A percentile compares a stretch with the other conserved stretches of the same genome.
Evolutionary conservation across 1,284 basidiomycete genomes (phyloP).

Genomic region (Pseudozyma tsukubaensis): DNA sequence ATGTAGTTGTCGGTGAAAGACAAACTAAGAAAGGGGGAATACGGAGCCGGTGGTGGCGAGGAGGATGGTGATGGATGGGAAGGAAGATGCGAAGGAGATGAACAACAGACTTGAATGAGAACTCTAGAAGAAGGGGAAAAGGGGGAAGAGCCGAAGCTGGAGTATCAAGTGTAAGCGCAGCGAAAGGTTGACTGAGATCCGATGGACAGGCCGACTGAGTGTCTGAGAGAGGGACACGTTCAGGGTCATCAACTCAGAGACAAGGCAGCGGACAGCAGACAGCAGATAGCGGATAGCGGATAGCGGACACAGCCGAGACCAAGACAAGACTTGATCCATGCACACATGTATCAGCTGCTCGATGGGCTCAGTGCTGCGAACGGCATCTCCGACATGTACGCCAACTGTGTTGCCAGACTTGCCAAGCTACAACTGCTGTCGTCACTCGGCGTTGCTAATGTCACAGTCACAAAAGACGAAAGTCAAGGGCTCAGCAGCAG

Average conservation of each 20-base stretch:
- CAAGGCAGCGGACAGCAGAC: not conserved
- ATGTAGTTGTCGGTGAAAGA: not conserved
- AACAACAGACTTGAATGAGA: not conserved
- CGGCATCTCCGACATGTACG: not conserved
- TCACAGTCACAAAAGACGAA: not conserved
- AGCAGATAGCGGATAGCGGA: not conserved
- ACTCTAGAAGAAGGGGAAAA: not conserved
- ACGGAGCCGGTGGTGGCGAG: conserved; percentile 5
- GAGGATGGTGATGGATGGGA: conserved; percentile 20
- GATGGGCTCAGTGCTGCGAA: too few species aligned
- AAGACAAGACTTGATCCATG: conserved; percentile 1
- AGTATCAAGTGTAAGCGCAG: not conserved
- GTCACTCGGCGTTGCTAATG: not conserved
- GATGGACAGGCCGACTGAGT: conserved; percentile 2
- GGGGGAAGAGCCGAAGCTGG: not conserved
- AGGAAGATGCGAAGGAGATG: conserved; percentile 9
- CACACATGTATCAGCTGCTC: conserved; percentile 11
- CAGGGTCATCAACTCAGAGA: conserved; percentile 4
- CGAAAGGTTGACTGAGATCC: not conserved
- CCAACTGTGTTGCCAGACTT: not conserved
- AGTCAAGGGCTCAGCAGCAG: not conserved
- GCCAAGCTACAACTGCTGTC: not conserved
- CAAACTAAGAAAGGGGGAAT: conserved; percentile 1
- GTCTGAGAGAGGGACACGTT: not conserved
- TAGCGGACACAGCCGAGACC: conserved; percentile 4